A percentile compares a stretch with the other conserved stretches of the same genome.
phyloP scores from a whole-genome alignment of 2,329 filamentous ascomycete species.

The Beauveria asiatica region DNA sequence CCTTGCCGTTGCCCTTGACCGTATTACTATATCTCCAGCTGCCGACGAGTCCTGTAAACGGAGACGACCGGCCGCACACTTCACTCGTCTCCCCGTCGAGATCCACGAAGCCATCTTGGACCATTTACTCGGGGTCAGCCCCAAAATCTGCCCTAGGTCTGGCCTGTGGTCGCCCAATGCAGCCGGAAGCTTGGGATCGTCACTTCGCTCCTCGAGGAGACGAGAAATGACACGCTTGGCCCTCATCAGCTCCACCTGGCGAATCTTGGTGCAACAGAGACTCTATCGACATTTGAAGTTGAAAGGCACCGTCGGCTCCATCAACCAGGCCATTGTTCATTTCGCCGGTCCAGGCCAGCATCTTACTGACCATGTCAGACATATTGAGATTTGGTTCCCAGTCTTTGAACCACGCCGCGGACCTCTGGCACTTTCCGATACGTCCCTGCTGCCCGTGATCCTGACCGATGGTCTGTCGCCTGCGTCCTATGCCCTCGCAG shows the following conservation, averaged over 20 bases:
- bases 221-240: constrained; percentile 60
- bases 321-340: constrained; percentile 52
- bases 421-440: constrained; percentile 33
- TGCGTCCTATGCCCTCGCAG: constrained; percentile 49
- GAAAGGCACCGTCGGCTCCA: constrained; percentile 58
- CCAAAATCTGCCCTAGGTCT: constrained; percentile 48
- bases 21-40: neutral
- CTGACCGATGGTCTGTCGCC: constrained; percentile 47
- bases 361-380: constrained; percentile 56
- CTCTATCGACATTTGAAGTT: constrained; percentile 70
- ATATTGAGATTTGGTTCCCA: constrained; percentile 71
- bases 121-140: constrained; percentile 57
- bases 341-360: constrained; percentile 47
- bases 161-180: constrained; percentile 44
- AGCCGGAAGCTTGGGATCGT: constrained; percentile 54
- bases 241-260: constrained; percentile 55
- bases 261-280: constrained; percentile 58
- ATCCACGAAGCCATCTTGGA: constrained; percentile 67
- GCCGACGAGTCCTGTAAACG: neutral
- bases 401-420: constrained; percentile 55
- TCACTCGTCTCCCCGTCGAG: constrained; percentile 54
- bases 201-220: constrained; percentile 56
- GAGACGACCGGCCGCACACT: constrained; percentile 22
- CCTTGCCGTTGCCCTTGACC: constrained; percentile 18
- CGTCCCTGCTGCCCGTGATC: constrained; percentile 41